Base-by-base conservation (phyloP, 768 basidiomycete genomes). In the Agrocybe praecox region DNA sequence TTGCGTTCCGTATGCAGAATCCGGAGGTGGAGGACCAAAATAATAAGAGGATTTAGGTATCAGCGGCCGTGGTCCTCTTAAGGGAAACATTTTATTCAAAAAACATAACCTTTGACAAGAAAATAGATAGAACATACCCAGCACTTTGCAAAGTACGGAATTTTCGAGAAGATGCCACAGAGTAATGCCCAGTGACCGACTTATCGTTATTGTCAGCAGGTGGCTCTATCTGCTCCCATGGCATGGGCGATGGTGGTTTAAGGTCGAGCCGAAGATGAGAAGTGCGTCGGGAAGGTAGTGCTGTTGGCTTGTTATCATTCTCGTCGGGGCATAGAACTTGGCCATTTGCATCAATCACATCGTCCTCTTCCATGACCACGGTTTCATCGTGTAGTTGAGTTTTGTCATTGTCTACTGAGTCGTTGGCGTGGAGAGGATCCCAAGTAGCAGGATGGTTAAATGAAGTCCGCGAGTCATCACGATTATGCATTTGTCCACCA, bases 11-110 rank as follows among this genome's bases (percentile, higher is more conserved):
- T 84, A 97, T 24, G 91, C 92, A 33, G 90, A 82, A 60, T 85
- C 85, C n/a, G 81, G 69, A 2, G 87, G 79, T 17, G 92, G 92
- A 3, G 91, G 89, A 14, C 92, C 91, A 69, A 87, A 89, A 69
- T 91, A 92, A 72, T 94, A 94, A 21, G 90, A 83, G 0, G 92
- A 94, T 59, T 86, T 86, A 24, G 92, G 92, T 62, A 89, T 84
- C 53, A 82, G 65, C 2, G 81, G 74, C 42, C 82, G 82, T 64
- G 68, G 64, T 49, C 67, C 68, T 47, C 69, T 76, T 56, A 33
- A 62, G 15, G 24, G 7, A 23, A 43, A 44, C 45, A 50, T 34
- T 7, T n/a, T n/a, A n/a, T n/a, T n/a, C n/a, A n/a, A n/a, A n/a
- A n/a, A n/a, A n/a, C n/a, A n/a, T n/a, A n/a, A n/a, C n/a, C n/a